Evolutionary conservation across 768 basidiomycete species (phyloP).

Genomic region (Pleurotus sapidus): DNA sequence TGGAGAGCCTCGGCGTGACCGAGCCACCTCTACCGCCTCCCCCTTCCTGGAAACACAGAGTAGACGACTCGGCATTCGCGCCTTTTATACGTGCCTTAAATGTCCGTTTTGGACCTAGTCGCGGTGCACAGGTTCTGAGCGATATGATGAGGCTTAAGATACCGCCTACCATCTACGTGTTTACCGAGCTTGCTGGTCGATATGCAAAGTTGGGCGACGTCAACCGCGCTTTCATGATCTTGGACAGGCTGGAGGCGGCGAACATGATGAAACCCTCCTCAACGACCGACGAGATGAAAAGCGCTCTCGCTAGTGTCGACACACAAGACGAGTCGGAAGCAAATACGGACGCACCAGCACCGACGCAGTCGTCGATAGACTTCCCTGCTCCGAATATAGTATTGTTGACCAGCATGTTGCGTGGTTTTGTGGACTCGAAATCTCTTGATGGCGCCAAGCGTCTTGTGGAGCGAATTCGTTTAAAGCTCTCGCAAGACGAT

Average conservation of each 20-base stretch:
- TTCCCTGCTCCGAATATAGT: slow-evolving; percentile 25
- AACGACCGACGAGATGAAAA: neutral
- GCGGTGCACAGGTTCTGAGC: slow-evolving; percentile 37
- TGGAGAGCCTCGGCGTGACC: neutral
- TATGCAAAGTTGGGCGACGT: slow-evolving; percentile 40
- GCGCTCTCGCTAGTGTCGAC: neutral
- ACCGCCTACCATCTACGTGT: slow-evolving; percentile 41
- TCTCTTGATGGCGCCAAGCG: slow-evolving; percentile 26
- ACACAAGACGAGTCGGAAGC: neutral
- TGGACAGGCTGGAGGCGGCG: slow-evolving; percentile 36
- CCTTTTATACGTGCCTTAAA: slow-evolving; percentile 49
- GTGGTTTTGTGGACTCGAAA: slow-evolving; percentile 30
- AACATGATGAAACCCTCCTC: neutral
- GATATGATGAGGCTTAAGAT: slow-evolving; percentile 53
- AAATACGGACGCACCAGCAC: neutral
- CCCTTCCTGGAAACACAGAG: slow-evolving; percentile 25
- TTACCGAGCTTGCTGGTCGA: slow-evolving; percentile 44
- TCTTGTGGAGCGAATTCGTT: slow-evolving; percentile 29
- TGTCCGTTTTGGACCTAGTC: slow-evolving; percentile 20
- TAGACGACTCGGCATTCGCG: slow-evolving; percentile 38
- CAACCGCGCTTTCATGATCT: slow-evolving; percentile 32
- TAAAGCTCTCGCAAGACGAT: slow-evolving; percentile 15
- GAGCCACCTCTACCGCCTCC: slow-evolving; percentile 21
- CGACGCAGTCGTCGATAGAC: slow-evolving; percentile 5
- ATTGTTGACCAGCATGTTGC: slow-evolving; percentile 34